Conservation (phyloP, 2,329 filamentous ascomycete species). For the Hymenoscyphus salicellus region DNA sequence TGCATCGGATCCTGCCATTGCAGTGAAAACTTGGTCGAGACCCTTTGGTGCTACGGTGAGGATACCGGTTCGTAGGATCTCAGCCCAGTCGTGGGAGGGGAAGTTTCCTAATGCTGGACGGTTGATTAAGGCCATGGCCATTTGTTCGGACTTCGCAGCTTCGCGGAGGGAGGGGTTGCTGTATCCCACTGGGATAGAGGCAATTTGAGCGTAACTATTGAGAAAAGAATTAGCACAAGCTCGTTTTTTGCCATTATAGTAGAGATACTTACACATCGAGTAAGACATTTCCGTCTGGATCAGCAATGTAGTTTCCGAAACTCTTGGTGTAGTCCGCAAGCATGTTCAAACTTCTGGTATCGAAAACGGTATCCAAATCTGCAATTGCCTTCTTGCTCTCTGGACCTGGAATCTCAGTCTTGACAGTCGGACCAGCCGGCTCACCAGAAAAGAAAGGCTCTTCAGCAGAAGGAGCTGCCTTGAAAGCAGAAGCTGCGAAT, state of each 20-base stretch:
- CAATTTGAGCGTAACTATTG: conserved; percentile 72
- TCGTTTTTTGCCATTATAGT: background rate
- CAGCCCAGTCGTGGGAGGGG: conserved; percentile 70
- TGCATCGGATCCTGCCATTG: conserved; percentile 74
- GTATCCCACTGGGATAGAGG: conserved; percentile 80
- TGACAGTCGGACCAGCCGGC: conserved; percentile 32
- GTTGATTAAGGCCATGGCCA: conserved; percentile 72
- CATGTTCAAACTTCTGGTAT: conserved; percentile 52
- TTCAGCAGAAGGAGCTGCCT: conserved; percentile 21
- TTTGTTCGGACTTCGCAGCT: conserved; percentile 66
- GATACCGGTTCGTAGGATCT: conserved; percentile 68
- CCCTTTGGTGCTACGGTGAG: conserved; percentile 72
- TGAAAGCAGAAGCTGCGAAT: conserved; percentile 27
- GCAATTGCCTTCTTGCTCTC: conserved; percentile 38
- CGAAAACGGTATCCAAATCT: conserved; percentile 49
- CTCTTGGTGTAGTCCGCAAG: conserved; percentile 53
- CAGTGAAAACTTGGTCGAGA: conserved; percentile 76
- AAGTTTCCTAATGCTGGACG: conserved; percentile 79
- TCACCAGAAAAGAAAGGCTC: conserved; percentile 35
- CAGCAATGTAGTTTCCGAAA: conserved; percentile 51
- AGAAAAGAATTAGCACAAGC: conserved; percentile 17
- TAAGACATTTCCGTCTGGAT: conserved; percentile 49
- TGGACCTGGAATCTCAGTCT: conserved; percentile 41
- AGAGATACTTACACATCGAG: conserved; percentile 45
- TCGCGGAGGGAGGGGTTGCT: conserved; percentile 68